These are phyloP conservation scores for Plectosphaerella cucumerina DNA, from an alignment of 2,329 filamentous ascomycete genomes.

Conservation along the genomic window DNA sequence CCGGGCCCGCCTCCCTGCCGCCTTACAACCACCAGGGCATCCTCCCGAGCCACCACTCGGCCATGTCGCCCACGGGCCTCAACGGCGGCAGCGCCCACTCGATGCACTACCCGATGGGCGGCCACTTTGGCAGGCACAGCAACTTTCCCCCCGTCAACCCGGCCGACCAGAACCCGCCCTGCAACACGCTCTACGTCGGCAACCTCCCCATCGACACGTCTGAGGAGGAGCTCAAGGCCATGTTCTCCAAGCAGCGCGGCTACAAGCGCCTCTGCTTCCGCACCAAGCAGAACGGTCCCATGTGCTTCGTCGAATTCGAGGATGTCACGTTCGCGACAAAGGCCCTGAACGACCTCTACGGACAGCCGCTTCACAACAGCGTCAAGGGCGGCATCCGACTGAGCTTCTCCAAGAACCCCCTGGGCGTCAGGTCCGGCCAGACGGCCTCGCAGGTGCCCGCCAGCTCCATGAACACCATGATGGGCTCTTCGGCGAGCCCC, in stretches of 20 bases:
- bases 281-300: constrained; percentile 91
- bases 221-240: constrained; percentile 89
- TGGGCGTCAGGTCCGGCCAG: constrained; percentile 83
- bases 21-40: constrained; percentile 31
- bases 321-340: constrained; percentile 90
- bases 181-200: constrained; percentile 97
- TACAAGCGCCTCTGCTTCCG: constrained; percentile 95
- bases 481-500: constrained; percentile 36
- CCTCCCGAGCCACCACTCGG: constrained; percentile 34
- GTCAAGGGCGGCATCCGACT: constrained; percentile 91
- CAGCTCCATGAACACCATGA: constrained; percentile 55
- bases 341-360: constrained; percentile 84
- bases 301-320: constrained; percentile 99
- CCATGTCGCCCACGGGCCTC: constrained; percentile 56
- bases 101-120: constrained; percentile 27
- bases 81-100: constrained; percentile 30
- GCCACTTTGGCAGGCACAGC: constrained; percentile 28
- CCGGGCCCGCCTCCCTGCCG: constrained; percentile 49
- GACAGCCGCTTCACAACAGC: constrained; percentile 81
- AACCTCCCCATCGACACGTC: constrained; percentile 90
- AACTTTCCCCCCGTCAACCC: constrained; percentile 73
- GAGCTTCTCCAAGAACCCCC: constrained; percentile 95
- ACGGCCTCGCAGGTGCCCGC: constrained; percentile 37
- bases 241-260: constrained; percentile 89
- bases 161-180: constrained; percentile 93